Conservation (phyloP, 345 rosid genomes). For the Dipteronia dyeriana region DNA sequence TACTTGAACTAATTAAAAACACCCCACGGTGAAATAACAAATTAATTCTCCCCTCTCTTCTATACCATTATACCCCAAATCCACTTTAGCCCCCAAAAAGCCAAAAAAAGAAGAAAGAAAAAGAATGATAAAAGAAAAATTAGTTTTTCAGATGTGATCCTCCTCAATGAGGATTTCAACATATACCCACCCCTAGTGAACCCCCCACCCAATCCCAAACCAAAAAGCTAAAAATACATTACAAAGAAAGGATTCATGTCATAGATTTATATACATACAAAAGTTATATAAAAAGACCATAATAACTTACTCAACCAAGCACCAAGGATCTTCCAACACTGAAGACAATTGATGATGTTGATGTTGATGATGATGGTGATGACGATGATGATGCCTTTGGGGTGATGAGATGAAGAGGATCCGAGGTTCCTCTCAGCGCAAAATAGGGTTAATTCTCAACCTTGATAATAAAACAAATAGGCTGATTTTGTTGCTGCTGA, state of each 20-base stretch:
- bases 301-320: slow-evolving; percentile 38
- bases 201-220: slow-evolving; percentile 22
- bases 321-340: slow-evolving; percentile 34
- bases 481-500: slow-evolving; percentile 60
- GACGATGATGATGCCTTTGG: slow-evolving; percentile 34
- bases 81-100: slow-evolving; percentile 16
- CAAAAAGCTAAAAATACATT: slow-evolving; percentile 19
- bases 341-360: slow-evolving; percentile 7
- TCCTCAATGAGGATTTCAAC: slow-evolving; percentile 30
- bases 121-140: slow-evolving; percentile 15
- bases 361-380: slow-evolving; percentile 6
- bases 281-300: slow-evolving; percentile 23
- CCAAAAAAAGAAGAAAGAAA: slow-evolving; percentile 16
- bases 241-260: slow-evolving; percentile 24
- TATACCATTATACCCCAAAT: slow-evolving; percentile 47
- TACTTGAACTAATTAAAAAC: slow-evolving; percentile 2
- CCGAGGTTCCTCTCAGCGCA: slow-evolving; percentile 94
- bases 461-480: slow-evolving; percentile 42
- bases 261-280: slow-evolving; percentile 40
- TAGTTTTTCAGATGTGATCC: slow-evolving; percentile 24
- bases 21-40: slow-evolving; percentile 31
- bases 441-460: slow-evolving; percentile 41
- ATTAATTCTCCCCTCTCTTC: slow-evolving; percentile 45
- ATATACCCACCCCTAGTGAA: slow-evolving; percentile 19
- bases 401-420: slow-evolving; percentile 73